phyloP scores from a whole-genome alignment of 2,329 filamentous ascomycete genomes.

The Daldinia sp. region DNA sequence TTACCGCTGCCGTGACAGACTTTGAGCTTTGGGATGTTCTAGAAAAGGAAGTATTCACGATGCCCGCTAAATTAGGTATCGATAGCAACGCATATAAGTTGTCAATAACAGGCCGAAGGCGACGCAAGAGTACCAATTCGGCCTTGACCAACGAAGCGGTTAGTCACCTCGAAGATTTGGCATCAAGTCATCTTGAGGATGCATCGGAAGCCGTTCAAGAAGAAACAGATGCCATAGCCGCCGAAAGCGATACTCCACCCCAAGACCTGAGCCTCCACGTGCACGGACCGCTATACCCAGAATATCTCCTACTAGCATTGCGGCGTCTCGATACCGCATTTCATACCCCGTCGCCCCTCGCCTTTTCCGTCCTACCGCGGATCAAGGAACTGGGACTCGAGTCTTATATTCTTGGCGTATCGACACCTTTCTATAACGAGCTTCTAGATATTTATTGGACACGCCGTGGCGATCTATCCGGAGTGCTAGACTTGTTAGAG shows the following conservation, averaged over 20 bases:
- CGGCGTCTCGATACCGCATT: conserved; percentile 66
- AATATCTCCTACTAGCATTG: conserved; percentile 66
- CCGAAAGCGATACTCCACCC: not conserved
- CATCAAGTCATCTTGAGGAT: not conserved
- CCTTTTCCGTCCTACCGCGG: conserved; percentile 69
- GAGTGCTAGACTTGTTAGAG: conserved; percentile 63
- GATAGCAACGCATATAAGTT: conserved; percentile 39
- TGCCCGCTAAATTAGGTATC: conserved; percentile 65
- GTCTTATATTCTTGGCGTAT: conserved; percentile 76
- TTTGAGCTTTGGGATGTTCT: conserved; percentile 72
- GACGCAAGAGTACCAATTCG: conserved; percentile 10
- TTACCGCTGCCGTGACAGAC: conserved; percentile 67
- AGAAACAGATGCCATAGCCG: conserved; percentile 1
- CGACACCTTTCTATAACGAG: conserved; percentile 74
- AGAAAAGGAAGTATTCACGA: conserved; percentile 70
- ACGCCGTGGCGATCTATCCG: conserved; percentile 64
- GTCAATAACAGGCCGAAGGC: not conserved
- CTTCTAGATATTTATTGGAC: conserved; percentile 69
- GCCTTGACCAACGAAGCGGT: not conserved
- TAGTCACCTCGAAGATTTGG: not conserved
- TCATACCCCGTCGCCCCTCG: conserved; percentile 63
- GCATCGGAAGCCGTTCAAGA: not conserved
- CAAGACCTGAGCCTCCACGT: conserved; percentile 58
- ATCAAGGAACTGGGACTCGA: conserved; percentile 73
- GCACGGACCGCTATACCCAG: conserved; percentile 71